Base-by-base conservation (phyloP, 176 grass and related monocot genomes). In the Ensete ventricosum region DNA sequence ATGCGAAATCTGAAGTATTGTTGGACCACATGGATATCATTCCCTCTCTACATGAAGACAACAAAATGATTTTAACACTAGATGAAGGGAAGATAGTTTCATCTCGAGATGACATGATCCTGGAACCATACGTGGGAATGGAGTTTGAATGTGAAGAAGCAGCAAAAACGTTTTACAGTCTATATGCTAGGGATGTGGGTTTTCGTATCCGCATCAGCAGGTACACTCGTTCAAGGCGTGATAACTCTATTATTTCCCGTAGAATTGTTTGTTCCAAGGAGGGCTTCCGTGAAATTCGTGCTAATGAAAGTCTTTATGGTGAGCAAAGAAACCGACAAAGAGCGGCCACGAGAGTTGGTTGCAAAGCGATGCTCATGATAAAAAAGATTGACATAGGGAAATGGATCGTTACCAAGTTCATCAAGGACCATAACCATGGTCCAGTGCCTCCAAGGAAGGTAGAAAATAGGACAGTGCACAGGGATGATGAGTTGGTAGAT, bases 261-360 rank as follows among this genome's bases (percentile, higher is more conserved):
- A 58, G 88, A 53, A 87, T 91, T 74, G 88, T 91, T 29, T 91
- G 88, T 76, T 91, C 88, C 64, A 87, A 84, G 81, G 88, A 87
- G 73, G 88, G 88, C 21, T 91, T 91, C 77, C 80, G 76, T 80
- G 88, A 87, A 87, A 62, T 73, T 21, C 85, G 73, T 85, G 80
- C 55, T 77, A 76, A 64, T 71, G 82, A 82, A 80, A 74, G 50
- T 55, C 55, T 84, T 34, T 70, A 82, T 55, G 55, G 54, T 22
- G 77, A 87, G 20, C 63, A 77, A 74, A 87, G 84, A 85, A 82
- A 78, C 25, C 69, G 80, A 43, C 85, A 78, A 80, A 77, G 80
- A 71, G 74, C 52, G 54, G 82, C 64, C 79, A 82, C 77, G 70
- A 91, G 88, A 71, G 82, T 91, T 85, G 88, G 88, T 71, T 91